phyloP scores from a whole-genome alignment of 2,329 filamentous ascomycete species.

The Pyrenochaeta sp. region DNA sequence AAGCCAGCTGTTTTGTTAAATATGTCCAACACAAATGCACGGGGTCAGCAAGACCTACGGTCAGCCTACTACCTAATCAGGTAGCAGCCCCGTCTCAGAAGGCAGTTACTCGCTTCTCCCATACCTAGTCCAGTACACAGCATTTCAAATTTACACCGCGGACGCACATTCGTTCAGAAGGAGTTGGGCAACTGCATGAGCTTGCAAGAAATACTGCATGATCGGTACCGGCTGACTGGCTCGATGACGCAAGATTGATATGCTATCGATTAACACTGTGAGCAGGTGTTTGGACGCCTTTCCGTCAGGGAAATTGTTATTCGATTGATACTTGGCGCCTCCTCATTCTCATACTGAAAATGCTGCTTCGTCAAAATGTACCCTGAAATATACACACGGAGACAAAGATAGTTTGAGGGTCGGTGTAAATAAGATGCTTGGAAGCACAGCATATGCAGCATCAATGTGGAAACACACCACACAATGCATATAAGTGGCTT shows the following conservation, averaged over 20 bases:
- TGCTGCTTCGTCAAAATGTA: no score
- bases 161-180: slow-evolving; percentile 12
- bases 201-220: slow-evolving; percentile 4
- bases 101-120: background rate
- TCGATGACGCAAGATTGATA: slow-evolving; percentile 19
- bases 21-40: background rate
- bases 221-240: slow-evolving; percentile 13
- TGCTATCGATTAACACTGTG: slow-evolving; percentile 5
- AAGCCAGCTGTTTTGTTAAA: background rate
- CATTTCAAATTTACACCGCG: background rate
- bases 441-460: no score
- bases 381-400: no score
- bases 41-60: background rate
- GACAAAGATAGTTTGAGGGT: no score
- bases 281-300: no score
- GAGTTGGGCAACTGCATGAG: background rate
- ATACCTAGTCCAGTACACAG: background rate
- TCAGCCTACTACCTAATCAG: background rate
- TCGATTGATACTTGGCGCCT: no score
- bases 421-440: no score
- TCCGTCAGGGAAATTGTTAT: no score
- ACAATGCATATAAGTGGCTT: no score
- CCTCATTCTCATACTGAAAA: no score
- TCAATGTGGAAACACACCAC: no score
- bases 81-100: background rate